These are phyloP conservation scores for Xylaria sp. DNA, from an alignment of 2,329 filamentous ascomycete species.

Conservation along the genomic window DNA sequence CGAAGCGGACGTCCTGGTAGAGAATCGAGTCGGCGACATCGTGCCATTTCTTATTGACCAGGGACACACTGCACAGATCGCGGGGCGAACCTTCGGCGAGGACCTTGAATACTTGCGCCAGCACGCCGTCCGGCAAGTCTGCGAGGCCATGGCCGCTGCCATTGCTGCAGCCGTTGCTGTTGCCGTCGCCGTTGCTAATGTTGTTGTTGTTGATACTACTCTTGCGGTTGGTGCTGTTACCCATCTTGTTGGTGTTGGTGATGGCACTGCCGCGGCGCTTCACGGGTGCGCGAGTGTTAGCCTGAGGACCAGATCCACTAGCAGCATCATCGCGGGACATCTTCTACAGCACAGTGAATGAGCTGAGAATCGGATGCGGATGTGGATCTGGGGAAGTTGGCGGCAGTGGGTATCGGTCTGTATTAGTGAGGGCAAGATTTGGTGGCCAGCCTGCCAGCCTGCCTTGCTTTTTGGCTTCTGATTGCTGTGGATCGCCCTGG, in stretches of 20 bases:
- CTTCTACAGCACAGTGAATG: conserved; percentile 6
- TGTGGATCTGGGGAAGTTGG: conserved; percentile 41
- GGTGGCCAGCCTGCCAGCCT: not conserved
- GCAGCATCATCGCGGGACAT: conserved; percentile 38
- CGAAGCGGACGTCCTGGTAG: conserved; percentile 60
- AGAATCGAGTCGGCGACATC: conserved; percentile 59
- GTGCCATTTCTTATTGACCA: conserved; percentile 57
- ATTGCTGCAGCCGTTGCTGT: not conserved
- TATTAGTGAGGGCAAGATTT: conserved; percentile 13
- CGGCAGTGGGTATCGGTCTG: conserved; percentile 18
- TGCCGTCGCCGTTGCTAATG: not conserved
- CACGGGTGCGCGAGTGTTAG: conserved; percentile 14
- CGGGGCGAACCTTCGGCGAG: conserved; percentile 50
- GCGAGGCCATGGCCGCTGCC: conserved; percentile 34
- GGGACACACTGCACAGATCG: conserved; percentile 58
- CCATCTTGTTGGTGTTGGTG: not conserved
- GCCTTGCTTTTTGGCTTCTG: conserved; percentile 27
- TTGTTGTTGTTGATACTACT: not conserved
- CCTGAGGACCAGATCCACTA: conserved; percentile 25
- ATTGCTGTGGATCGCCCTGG: conserved; percentile 34
- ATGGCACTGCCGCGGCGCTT: conserved; percentile 12
- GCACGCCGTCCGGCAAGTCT: conserved; percentile 54
- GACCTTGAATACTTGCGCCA: conserved; percentile 55
- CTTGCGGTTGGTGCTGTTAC: conserved; percentile 1
- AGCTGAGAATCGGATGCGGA: conserved; percentile 31